These are phyloP conservation scores for Ceratobasidium sp. DNA, from an alignment of 1,284 basidiomycete species.

Conservation along the genomic window DNA sequence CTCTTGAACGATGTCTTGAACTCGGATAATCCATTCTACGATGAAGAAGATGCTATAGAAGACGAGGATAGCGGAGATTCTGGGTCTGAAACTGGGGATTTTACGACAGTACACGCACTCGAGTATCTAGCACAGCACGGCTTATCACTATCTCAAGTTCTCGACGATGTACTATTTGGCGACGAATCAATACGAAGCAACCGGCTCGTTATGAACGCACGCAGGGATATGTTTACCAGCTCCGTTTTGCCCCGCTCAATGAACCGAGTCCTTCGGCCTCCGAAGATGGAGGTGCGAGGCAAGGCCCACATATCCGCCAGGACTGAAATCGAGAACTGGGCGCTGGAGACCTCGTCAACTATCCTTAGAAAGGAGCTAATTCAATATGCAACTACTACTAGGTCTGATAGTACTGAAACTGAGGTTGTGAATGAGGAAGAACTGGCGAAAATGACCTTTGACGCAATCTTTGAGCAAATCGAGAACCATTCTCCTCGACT, in stretches of 20 bases:
- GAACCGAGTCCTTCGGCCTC: background rate
- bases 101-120: background rate
- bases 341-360: background rate
- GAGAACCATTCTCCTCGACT: no score
- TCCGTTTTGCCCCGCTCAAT: background rate
- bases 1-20: background rate
- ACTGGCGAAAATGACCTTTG: background rate
- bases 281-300: background rate
- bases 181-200: background rate
- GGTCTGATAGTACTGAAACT: background rate
- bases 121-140: background rate
- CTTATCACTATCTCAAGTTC: background rate
- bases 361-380: background rate
- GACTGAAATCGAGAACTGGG: background rate
- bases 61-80: background rate
- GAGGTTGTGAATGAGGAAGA: background rate
- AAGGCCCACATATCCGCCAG: background rate
- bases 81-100: background rate
- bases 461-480: background rate
- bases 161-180: background rate
- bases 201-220: background rate
- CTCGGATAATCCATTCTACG: background rate
- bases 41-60: background rate
- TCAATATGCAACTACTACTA: background rate
- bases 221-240: background rate